Conservation (phyloP, 805 yeast species). For the Yarrowia divulgata region DNA sequence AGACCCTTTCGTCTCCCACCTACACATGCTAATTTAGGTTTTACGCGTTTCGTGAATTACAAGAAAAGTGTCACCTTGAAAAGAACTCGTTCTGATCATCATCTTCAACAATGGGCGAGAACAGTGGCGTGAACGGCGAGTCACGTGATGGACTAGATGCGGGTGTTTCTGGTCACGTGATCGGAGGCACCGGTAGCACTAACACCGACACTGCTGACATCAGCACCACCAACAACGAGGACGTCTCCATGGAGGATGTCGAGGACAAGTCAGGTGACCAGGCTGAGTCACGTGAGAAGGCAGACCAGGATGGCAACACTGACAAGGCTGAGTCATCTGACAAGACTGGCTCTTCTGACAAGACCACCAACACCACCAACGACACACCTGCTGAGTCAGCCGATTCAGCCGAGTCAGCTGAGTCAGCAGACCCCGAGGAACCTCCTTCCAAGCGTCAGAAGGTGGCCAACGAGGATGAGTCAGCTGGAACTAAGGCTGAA, state of each 20-base stretch:
- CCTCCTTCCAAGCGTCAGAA: slow-evolving; percentile 31
- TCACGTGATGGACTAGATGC: no score
- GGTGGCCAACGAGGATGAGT: background rate
- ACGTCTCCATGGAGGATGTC: background rate
- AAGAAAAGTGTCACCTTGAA: background rate
- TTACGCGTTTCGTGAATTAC: slow-evolving; percentile 35
- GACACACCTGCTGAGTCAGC: background rate
- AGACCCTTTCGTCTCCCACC: background rate
- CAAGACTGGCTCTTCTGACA: background rate
- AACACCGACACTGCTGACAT: background rate
- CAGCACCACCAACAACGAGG: background rate
- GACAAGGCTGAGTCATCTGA: background rate
- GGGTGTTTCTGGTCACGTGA: no score
- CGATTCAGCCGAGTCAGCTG: no score
- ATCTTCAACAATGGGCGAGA: background rate
- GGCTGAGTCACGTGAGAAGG: background rate
- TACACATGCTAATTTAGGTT: slow-evolving; percentile 27
- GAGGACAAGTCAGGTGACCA: background rate
- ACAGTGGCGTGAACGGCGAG: background rate
- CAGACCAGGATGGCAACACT: no score
- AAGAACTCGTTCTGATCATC: no score
- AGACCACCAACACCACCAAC: background rate
- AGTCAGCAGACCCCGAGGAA: background rate
- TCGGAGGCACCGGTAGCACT: no score
- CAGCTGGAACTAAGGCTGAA: background rate